Conservation (phyloP, 345 rosid species). For the Acer yangbiense region DNA sequence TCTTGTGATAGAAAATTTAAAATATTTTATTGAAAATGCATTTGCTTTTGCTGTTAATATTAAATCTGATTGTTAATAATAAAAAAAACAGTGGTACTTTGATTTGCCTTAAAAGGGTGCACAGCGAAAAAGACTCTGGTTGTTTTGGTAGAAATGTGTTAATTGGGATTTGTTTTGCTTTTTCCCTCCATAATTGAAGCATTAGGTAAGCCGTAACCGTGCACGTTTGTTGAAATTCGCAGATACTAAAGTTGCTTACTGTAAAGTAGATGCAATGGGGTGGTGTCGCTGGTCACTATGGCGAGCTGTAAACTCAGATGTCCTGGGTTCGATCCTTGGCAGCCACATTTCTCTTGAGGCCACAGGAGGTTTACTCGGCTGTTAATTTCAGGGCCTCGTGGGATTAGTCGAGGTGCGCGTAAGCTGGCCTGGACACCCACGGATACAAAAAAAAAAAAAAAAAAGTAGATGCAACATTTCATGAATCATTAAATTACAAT, state of each 20-base stretch:
- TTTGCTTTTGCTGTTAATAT: background rate
- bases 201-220: background rate
- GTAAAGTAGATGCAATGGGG: slow-evolving; percentile 6
- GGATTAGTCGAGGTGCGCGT: too few species aligned
- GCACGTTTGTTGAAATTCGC: slow-evolving; percentile 19
- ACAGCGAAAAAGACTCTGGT: background rate
- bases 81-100: background rate
- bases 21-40: background rate
- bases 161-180: background rate
- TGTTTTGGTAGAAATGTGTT: background rate
- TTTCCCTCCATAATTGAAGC: slow-evolving; percentile 27
- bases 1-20: background rate
- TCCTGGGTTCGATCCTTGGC: too few species aligned
- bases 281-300: too few species aligned
- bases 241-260: slow-evolving; percentile 3
- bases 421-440: too few species aligned
- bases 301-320: too few species aligned
- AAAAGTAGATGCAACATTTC: slow-evolving; percentile 7
- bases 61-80: background rate
- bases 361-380: too few species aligned
- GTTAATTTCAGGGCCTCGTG: too few species aligned
- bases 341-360: too few species aligned
- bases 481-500: background rate
- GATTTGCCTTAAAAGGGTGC: background rate
- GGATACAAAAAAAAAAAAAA: too few species aligned